Evolutionary conservation across 495 filamentous ascomycete species (phyloP).

Genomic region (Podospora pseudocomata): DNA sequence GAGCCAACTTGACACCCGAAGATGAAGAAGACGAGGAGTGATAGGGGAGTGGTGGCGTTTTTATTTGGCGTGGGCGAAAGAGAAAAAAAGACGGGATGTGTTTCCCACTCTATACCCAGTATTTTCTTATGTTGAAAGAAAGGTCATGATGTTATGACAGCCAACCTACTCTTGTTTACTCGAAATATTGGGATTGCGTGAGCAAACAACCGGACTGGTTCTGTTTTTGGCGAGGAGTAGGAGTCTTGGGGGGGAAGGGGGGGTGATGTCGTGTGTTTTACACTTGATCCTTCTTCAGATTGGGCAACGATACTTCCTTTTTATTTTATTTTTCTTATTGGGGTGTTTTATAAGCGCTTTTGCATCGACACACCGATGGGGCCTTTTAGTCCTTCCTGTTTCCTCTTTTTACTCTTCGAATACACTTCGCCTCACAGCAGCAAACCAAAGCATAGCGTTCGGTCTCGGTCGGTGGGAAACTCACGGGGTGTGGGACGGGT

Average conservation of each 20-base stretch:
- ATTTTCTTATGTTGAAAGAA: constrained; percentile 23
- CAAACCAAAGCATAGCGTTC: constrained; percentile 28
- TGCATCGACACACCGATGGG: constrained; percentile 20
- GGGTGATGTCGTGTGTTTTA: constrained; percentile 13
- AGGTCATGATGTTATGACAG: constrained; percentile 36
- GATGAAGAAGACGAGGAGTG: constrained; percentile 51
- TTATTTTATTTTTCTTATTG: constrained; percentile 13
- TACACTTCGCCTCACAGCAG: constrained; percentile 38
- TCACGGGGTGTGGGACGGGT: constrained; percentile 12
- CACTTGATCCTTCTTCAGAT: constrained; percentile 17
- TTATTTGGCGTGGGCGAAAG: constrained; percentile 1
- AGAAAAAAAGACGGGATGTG: constrained; percentile 11
- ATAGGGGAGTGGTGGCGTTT: constrained; percentile 39
- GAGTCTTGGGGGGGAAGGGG: constrained; percentile 14
- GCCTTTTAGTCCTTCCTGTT: constrained; percentile 22
- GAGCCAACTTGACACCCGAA: constrained; percentile 39
- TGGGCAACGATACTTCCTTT: constrained; percentile 21
- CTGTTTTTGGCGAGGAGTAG: constrained; percentile 29
- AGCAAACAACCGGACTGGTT: constrained; percentile 16
- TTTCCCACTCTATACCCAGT: constrained; percentile 27
- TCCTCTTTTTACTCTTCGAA: constrained; percentile 22
- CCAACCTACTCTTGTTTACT: constrained; percentile 30
- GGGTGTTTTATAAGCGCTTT: constrained; percentile 8
- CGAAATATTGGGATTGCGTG: constrained; percentile 17
- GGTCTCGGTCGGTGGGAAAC: constrained; percentile 7